A percentile compares a stretch with the other conserved stretches of the same genome.
Evolutionary conservation across 129 eudicot species (phyloP).

Genomic region (Smallanthus sonchifolius): DNA sequence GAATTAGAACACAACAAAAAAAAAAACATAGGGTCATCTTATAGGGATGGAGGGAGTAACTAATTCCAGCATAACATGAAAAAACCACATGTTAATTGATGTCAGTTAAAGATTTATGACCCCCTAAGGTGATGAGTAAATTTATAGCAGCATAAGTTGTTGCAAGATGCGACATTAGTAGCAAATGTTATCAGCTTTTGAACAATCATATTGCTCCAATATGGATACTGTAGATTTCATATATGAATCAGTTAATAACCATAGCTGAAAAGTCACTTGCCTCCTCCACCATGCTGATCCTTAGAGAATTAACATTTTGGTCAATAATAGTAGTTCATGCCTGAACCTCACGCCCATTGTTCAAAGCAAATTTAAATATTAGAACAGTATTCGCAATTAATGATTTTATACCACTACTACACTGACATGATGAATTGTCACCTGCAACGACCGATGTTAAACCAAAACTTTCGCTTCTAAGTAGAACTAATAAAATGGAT

Average conservation of each 20-base stretch:
- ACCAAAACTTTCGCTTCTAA: no score
- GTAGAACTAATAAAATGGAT: no score
- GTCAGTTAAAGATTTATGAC: slow-evolving; percentile 59
- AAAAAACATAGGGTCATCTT: background rate
- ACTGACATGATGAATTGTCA: no score
- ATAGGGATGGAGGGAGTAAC: slow-evolving; percentile 6
- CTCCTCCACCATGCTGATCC: slow-evolving; percentile 93
- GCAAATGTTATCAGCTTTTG: slow-evolving; percentile 17
- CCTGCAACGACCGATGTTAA: no score
- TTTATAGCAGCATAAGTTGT: slow-evolving; percentile 95
- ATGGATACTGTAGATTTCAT: background rate
- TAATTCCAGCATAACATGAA: slow-evolving; percentile 1
- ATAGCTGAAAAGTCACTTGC: slow-evolving; percentile 26
- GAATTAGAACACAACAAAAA: background rate
- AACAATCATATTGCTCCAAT: slow-evolving; percentile 3
- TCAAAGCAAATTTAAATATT: no score
- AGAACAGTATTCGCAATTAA: no score
- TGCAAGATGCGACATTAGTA: slow-evolving; percentile 64
- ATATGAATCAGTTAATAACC: slow-evolving; percentile 4
- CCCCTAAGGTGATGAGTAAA: slow-evolving; percentile 84
- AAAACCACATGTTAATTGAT: slow-evolving; percentile 70
- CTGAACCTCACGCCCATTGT: no score
- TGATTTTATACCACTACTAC: no score
- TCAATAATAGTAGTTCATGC: no score
- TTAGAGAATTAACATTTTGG: slow-evolving; percentile 20